A percentile compares a stretch with the other conserved stretches of the same genome.
These are phyloP conservation scores for Capsicum baccatum DNA, from an alignment of 257 asterid genomes.

Conservation along the genomic window DNA sequence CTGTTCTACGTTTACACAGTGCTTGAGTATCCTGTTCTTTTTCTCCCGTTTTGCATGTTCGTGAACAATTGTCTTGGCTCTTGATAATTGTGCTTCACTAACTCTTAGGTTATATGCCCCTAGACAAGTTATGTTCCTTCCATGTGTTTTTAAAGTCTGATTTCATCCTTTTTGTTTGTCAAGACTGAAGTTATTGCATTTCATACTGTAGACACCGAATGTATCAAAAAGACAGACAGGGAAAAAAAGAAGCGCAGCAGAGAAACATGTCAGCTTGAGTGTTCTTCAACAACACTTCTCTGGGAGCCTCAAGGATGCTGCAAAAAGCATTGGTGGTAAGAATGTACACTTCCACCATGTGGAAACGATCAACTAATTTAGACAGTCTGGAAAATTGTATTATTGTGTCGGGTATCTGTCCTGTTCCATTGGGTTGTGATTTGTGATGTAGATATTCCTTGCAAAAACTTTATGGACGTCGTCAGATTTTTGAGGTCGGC, in stretches of 20 bases:
- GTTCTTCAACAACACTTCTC: constrained; percentile 86
- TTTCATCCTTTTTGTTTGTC: not conserved
- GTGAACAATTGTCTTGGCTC: not conserved
- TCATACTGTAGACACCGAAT: not conserved
- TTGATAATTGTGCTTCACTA: not conserved
- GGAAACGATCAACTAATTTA: constrained; percentile 3
- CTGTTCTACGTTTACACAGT: not conserved
- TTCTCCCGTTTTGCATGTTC: not conserved
- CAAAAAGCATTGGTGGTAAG: constrained; percentile 96
- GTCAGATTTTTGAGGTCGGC: constrained; percentile 11
- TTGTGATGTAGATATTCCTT: constrained; percentile 18
- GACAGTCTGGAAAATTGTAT: not conserved
- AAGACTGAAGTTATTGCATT: constrained; percentile 13
- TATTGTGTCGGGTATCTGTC: not conserved
- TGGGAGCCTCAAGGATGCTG: constrained; percentile 95
- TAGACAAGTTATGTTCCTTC: not conserved
- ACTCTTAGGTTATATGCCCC: not conserved
- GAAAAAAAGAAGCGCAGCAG: constrained; percentile 77
- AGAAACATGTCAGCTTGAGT: constrained; percentile 82
- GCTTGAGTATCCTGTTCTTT: not conserved
- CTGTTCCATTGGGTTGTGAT: not conserved
- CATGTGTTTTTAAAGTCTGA: not conserved
- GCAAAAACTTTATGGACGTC: not conserved
- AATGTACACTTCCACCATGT: constrained; percentile 23
- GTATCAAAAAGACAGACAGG: constrained; percentile 53